Conservation (phyloP, 352 stramenopile species). For the Globisporangium carolinianum region DNA sequence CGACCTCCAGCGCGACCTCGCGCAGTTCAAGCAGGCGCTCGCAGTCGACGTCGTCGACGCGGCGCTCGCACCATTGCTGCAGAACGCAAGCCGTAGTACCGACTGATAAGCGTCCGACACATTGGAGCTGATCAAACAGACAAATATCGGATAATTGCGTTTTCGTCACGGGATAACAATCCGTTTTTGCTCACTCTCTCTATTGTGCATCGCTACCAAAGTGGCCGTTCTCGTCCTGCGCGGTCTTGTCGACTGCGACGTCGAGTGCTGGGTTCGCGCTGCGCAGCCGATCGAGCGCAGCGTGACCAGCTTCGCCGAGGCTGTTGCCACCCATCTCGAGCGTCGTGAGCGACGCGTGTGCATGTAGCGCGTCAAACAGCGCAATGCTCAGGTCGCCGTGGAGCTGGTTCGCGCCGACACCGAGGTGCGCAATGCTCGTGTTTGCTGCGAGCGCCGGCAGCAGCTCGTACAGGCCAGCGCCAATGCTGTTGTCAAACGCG, state of each 20-base stretch:
- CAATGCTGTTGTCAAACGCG: conserved; percentile 75
- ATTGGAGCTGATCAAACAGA: too few species aligned
- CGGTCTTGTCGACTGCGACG: conserved; percentile 77
- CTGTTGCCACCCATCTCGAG: conserved; percentile 83
- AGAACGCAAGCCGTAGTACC: conserved; percentile 8
- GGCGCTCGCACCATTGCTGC: conserved; percentile 28
- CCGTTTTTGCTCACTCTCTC: conserved; percentile 8
- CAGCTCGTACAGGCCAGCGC: conserved; percentile 35
- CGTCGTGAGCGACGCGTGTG: conserved; percentile 59
- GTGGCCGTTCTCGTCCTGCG: conserved; percentile 56
- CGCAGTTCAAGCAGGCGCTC: conserved; percentile 53
- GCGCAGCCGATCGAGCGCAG: conserved; percentile 54
- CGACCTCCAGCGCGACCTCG: conserved; percentile 64
- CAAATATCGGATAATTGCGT: too few species aligned
- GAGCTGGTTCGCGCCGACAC: conserved; percentile 64
- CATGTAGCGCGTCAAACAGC: conserved; percentile 62
- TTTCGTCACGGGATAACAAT: too few species aligned
- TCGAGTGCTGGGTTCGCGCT: conserved; percentile 50
- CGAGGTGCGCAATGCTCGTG: conserved; percentile 46
- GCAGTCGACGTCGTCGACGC: conserved; percentile 45
- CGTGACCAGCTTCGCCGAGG: conserved; percentile 54
- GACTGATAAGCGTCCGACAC: too few species aligned
- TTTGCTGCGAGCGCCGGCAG: conserved; percentile 48
- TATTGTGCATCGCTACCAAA: conserved; percentile 28
- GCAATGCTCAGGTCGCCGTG: conserved; percentile 49